These are phyloP conservation scores for Cymbopogon citratus DNA, from an alignment of 176 grass and related monocot species.

Conservation along the genomic window DNA sequence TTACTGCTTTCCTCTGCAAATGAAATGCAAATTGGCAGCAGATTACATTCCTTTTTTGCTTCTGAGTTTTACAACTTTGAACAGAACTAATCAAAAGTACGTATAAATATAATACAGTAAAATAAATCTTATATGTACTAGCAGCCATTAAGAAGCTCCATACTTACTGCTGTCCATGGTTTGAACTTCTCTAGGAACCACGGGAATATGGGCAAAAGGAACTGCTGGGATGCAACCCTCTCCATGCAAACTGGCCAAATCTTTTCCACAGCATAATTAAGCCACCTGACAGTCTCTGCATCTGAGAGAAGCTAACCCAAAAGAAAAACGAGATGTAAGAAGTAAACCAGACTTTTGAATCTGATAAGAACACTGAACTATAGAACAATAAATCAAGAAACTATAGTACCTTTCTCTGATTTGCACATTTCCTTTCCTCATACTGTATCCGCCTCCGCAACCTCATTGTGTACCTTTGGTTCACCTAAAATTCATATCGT, in stretches of 20 bases:
- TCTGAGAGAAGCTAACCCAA: conserved; percentile 78
- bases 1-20: conserved; percentile 79
- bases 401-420: conserved; percentile 64
- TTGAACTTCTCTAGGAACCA: conserved; percentile 99
- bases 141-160: not conserved
- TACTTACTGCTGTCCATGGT: conserved; percentile 88
- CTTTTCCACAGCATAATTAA: conserved; percentile 91
- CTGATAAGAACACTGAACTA: not conserved
- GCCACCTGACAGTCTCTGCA: conserved; percentile 93
- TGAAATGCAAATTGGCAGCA: not conserved
- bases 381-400: conserved; percentile 8
- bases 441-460: conserved; percentile 53
- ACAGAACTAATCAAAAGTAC: not conserved
- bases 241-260: conserved; percentile 98
- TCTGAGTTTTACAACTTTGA: not conserved
- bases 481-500: conserved; percentile 53
- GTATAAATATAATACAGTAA: not conserved
- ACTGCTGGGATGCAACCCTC: conserved; percentile 75
- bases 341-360: not conserved
- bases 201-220: conserved; percentile 91
- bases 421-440: conserved; percentile 77
- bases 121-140: not conserved
- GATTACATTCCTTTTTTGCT: not conserved
- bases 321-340: conserved; percentile 11
- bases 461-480: conserved; percentile 64